A percentile compares a stretch with the other conserved stretches of the same genome.
Conservation (phyloP, 768 basidiomycete genomes). For the Gymnopilus dilepis region DNA sequence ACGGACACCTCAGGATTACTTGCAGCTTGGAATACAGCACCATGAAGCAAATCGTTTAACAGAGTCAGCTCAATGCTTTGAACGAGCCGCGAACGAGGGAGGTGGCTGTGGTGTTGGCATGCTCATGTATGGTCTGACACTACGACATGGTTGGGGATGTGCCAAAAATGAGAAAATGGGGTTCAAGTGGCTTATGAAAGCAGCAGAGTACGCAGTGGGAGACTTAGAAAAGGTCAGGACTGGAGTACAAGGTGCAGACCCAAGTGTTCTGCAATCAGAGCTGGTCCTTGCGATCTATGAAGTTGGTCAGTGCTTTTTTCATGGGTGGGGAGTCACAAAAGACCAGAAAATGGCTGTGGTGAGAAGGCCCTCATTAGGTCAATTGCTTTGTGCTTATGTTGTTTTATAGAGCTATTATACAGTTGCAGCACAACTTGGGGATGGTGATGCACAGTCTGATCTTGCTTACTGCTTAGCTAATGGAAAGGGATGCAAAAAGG, state of each 20-base stretch:
- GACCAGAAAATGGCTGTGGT: slow-evolving; percentile 92
- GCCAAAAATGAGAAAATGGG: slow-evolving; percentile 77
- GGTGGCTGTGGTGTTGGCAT: slow-evolving; percentile 90
- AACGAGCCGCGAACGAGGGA: slow-evolving; percentile 70
- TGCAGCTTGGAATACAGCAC: slow-evolving; percentile 77
- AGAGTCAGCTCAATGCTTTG: slow-evolving; percentile 76
- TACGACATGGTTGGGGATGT: slow-evolving; percentile 90
- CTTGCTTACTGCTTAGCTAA: slow-evolving; percentile 86
- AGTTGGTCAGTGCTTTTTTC: slow-evolving; percentile 91
- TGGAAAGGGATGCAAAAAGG: slow-evolving; percentile 88
- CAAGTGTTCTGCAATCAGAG: slow-evolving; percentile 57
- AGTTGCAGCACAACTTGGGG: slow-evolving; percentile 84
- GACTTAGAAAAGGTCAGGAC: slow-evolving; percentile 71
- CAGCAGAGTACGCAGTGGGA: slow-evolving; percentile 80
- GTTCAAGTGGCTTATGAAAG: slow-evolving; percentile 83
- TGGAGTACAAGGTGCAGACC: slow-evolving; percentile 51
- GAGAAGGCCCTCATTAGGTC: slow-evolving; percentile 40
- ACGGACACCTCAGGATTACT: slow-evolving; percentile 64
- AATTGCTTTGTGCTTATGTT: neutral
- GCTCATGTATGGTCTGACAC: slow-evolving; percentile 89
- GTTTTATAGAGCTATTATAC: slow-evolving; percentile 75
- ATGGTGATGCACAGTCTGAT: slow-evolving; percentile 86
- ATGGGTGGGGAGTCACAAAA: slow-evolving; percentile 88
- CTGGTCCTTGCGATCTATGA: slow-evolving; percentile 90
- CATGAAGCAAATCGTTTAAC: slow-evolving; percentile 75